Evolutionary conservation across 768 basidiomycete species (phyloP).

Genomic region (Tulasnella sp.): DNA sequence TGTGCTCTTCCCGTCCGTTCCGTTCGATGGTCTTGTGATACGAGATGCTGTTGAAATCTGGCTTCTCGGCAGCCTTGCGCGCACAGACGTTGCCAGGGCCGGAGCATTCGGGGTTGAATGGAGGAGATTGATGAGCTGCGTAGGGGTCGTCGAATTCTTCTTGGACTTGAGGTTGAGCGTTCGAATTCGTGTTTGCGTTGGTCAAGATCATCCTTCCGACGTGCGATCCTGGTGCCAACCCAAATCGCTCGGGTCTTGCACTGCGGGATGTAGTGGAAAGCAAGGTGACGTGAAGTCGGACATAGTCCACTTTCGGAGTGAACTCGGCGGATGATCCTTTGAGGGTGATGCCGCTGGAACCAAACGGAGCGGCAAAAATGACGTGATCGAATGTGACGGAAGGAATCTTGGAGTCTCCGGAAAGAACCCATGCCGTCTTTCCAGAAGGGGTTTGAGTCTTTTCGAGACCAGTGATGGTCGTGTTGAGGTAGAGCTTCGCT

Average conservation of each 20-base stretch:
- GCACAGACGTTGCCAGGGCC: not conserved
- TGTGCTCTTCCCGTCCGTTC: slow-evolving; percentile 47
- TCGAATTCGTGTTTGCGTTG: slow-evolving; percentile 52
- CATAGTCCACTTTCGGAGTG: slow-evolving; percentile 56
- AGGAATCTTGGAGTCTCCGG: slow-evolving; percentile 1
- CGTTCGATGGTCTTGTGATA: slow-evolving; percentile 58
- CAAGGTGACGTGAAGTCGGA: slow-evolving; percentile 83
- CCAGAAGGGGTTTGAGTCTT: slow-evolving; percentile 8
- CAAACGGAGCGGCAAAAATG: slow-evolving; percentile 83
- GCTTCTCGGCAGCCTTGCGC: slow-evolving; percentile 51
- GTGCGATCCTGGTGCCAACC: slow-evolving; percentile 42
- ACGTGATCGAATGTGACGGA: slow-evolving; percentile 56
- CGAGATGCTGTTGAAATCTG: slow-evolving; percentile 82
- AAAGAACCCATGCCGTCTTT: slow-evolving; percentile 17
- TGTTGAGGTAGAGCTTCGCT: slow-evolving; percentile 67
- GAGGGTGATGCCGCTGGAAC: slow-evolving; percentile 57
- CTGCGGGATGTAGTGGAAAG: slow-evolving; percentile 68
- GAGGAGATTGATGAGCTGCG: not conserved
- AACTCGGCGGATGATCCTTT: slow-evolving; percentile 29
- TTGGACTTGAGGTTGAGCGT: not conserved
- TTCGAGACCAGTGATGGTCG: slow-evolving; percentile 41
- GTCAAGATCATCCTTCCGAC: slow-evolving; percentile 70
- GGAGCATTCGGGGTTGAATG: not conserved
- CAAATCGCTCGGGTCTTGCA: slow-evolving; percentile 67
- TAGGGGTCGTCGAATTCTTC: not conserved